phyloP scores from a whole-genome alignment of 305 asterid species.

The Rubia balearica region DNA sequence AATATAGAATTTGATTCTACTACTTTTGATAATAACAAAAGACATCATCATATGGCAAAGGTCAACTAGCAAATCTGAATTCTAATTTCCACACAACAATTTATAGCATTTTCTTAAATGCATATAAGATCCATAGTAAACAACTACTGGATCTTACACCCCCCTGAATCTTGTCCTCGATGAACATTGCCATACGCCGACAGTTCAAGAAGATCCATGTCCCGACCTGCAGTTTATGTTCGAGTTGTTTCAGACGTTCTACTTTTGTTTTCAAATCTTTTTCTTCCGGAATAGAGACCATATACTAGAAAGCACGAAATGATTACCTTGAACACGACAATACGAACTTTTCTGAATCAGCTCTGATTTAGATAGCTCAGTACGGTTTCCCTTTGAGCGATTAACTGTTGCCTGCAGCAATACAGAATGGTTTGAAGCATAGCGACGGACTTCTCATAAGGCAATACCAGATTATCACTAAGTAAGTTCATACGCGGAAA shows the following conservation, averaged over 20 bases:
- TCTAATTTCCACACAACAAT: neutral
- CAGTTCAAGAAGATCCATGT: slow-evolving; percentile 92
- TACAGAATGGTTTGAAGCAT: neutral
- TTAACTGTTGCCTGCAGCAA: slow-evolving; percentile 71
- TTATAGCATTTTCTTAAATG: neutral
- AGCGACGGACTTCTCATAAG: neutral
- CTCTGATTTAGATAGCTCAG: slow-evolving; percentile 72
- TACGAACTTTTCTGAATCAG: slow-evolving; percentile 79
- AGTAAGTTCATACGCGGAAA: neutral
- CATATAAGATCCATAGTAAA: neutral
- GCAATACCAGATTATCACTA: neutral
- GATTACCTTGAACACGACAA: slow-evolving; percentile 79
- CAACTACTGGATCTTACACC: slow-evolving; percentile 66
- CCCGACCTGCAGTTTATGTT: slow-evolving; percentile 53
- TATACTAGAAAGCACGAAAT: neutral
- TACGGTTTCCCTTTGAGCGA: slow-evolving; percentile 87
- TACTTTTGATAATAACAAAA: neutral
- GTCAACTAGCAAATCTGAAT: neutral
- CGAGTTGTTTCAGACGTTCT: neutral
- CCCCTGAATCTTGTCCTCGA: slow-evolving; percentile 69
- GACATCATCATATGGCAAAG: slow-evolving; percentile 3
- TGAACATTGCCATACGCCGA: slow-evolving; percentile 84
- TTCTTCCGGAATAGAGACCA: slow-evolving; percentile 4
- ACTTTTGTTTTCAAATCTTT: neutral
- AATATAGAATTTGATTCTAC: no score